Percentiles rank a stretch among this genome's conserved stretches.
phyloP scores from a whole-genome alignment of 257 asterid species.

The Salvia miltiorrhiza region DNA sequence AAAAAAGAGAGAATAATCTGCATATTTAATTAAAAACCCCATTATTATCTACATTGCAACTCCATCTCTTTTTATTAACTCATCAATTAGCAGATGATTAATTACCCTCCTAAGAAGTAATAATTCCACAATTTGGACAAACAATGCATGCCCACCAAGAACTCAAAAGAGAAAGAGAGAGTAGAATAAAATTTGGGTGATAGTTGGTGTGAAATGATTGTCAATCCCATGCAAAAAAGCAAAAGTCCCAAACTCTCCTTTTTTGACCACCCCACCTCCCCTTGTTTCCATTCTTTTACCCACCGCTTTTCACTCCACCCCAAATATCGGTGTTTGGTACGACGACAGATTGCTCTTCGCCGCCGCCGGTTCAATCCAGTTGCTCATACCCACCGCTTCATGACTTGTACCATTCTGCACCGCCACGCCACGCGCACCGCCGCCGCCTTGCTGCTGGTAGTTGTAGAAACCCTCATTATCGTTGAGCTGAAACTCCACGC shows the following conservation, averaged over 20 bases:
- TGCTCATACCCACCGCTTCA: constrained; percentile 18
- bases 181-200: background rate
- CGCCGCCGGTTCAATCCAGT: constrained; percentile 36
- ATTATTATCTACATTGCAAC: too few species aligned
- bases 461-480: constrained; percentile 22
- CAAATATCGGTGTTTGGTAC: constrained; percentile 29
- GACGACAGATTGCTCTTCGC: constrained; percentile 25
- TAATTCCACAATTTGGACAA: background rate
- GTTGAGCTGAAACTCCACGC: constrained; percentile 25
- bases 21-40: too few species aligned
- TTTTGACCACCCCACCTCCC: constrained; percentile 65
- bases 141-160: background rate
- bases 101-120: too few species aligned
- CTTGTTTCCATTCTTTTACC: constrained; percentile 18
- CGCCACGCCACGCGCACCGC: constrained; percentile 5
- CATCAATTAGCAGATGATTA: too few species aligned
- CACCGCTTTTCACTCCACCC: constrained; percentile 29
- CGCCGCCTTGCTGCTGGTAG: constrained; percentile 29
- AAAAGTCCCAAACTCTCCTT: constrained; percentile 22
- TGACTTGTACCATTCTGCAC: constrained; percentile 24
- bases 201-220: constrained; percentile 40
- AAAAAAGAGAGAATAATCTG: too few species aligned
- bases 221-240: constrained; percentile 38
- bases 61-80: too few species aligned
- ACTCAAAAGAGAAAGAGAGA: background rate